Conservation (phyloP, 208 protist species). For the Wallacemonas sp. region DNA sequence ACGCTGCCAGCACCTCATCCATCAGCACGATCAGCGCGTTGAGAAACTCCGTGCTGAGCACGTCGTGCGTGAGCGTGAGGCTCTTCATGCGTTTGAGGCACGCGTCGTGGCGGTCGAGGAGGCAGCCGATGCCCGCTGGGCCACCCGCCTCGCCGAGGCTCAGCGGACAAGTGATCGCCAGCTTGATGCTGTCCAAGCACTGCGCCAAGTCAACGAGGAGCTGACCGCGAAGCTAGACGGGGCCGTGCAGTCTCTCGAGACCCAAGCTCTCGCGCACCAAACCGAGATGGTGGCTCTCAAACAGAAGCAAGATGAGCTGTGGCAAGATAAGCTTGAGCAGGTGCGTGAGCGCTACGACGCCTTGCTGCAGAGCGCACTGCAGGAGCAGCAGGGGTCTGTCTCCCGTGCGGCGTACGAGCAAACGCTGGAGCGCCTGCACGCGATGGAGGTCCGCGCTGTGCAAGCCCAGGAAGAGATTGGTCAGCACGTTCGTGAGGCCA, state of each 20-base stretch:
- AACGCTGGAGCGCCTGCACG: conserved; percentile 23
- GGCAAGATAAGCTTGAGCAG: conserved; percentile 5
- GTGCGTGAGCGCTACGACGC: conserved; percentile 21
- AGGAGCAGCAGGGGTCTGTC: conserved; percentile 23
- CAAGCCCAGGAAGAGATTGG: conserved; percentile 17
- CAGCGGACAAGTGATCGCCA: conserved; percentile 22
- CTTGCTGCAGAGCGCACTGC: conserved; percentile 11
- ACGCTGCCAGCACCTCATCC: conserved; percentile 12
- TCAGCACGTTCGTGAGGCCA: conserved; percentile 20
- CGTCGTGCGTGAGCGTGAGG: conserved; percentile 13
- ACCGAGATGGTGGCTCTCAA: conserved; percentile 18
- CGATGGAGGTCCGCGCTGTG: conserved; percentile 28
- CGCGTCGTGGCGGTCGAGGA: conserved; percentile 27
- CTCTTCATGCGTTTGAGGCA: conserved; percentile 6
- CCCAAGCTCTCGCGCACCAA: conserved; percentile 15
- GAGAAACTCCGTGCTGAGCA: conserved; percentile 20
- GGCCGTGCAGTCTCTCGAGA: conserved; percentile 20
- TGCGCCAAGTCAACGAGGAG: conserved; percentile 23
- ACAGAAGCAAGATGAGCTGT: conserved; percentile 21
- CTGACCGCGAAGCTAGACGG: conserved; percentile 12
- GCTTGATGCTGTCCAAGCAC: conserved; percentile 12
- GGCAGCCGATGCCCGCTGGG: conserved; percentile 15
- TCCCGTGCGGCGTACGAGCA: conserved; percentile 20
- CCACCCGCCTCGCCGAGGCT: neutral
- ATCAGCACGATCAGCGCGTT: conserved; percentile 35